phyloP scores from a whole-genome alignment of 805 yeast genomes.

The Lipomyces starkeyi region DNA sequence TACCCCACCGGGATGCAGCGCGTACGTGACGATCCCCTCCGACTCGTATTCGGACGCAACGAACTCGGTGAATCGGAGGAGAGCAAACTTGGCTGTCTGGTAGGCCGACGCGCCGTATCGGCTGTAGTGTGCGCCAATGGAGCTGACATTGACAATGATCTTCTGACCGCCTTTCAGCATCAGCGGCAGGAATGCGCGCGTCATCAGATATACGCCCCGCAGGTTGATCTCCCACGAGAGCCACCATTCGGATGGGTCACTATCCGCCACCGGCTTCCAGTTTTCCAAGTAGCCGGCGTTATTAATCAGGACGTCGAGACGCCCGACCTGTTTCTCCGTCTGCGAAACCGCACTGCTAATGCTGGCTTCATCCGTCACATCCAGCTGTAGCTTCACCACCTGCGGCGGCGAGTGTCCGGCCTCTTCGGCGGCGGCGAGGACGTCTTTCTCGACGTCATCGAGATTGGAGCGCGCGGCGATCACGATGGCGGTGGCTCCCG shows the following conservation, averaged over 20 bases:
- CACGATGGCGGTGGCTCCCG: conserved; percentile 13
- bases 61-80: conserved; percentile 46
- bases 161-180: conserved; percentile 42
- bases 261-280: conserved; percentile 48
- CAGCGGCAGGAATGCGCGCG: conserved; percentile 43
- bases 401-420: not conserved
- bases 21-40: conserved; percentile 45
- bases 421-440: conserved; percentile 8
- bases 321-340: conserved; percentile 6
- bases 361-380: conserved; percentile 3
- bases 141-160: conserved; percentile 49
- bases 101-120: conserved; percentile 49
- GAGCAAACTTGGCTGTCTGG: conserved; percentile 50
- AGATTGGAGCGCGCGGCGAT: not conserved
- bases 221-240: conserved; percentile 47
- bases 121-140: conserved; percentile 47
- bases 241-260: conserved; percentile 47
- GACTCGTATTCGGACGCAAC: conserved; percentile 67
- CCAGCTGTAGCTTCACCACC: conserved; percentile 7
- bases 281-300: conserved; percentile 32
- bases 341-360: not conserved
- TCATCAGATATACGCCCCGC: conserved; percentile 46
- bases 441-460: not conserved
- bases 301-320: not conserved
- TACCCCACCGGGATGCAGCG: conserved; percentile 14